Percentiles rank a stretch among this genome's conserved stretches.
phyloP scores from a whole-genome alignment of 352 stramenopile species.

The Nothophytophthora sp. region DNA sequence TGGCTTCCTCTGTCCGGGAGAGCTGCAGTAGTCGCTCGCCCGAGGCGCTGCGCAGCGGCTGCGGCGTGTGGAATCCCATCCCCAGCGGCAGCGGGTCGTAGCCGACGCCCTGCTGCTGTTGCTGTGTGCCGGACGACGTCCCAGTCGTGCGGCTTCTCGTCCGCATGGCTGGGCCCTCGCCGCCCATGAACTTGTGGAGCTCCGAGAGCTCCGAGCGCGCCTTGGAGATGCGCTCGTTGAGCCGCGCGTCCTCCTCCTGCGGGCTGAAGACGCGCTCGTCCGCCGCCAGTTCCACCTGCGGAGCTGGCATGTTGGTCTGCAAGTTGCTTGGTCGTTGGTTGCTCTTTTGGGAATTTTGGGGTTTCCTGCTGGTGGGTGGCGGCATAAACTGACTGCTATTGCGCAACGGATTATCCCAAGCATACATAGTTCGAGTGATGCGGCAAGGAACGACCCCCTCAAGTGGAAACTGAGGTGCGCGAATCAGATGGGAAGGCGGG shows the following conservation, averaged over 20 bases:
- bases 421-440: too few relatives aligned
- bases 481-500: too few relatives aligned
- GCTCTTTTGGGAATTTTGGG: too few relatives aligned
- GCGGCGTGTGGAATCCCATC: conserved; percentile 34
- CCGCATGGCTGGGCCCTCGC: conserved; percentile 25
- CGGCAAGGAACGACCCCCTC: too few relatives aligned
- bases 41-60: conserved; percentile 28
- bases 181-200: conserved; percentile 50
- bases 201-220: conserved; percentile 51
- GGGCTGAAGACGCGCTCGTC: conserved; percentile 25
- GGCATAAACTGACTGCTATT: too few relatives aligned
- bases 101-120: conserved; percentile 4
- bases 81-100: conserved; percentile 6
- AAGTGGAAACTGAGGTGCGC: too few relatives aligned
- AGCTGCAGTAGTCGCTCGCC: conserved; percentile 54
- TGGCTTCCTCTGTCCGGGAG: conserved; percentile 41
- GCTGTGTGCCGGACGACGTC: conserved; percentile 1
- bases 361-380: too few relatives aligned
- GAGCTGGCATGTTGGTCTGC: neutral
- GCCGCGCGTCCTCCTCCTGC: conserved; percentile 42
- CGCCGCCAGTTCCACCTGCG: neutral
- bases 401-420: too few relatives aligned
- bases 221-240: conserved; percentile 63
- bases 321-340: too few relatives aligned
- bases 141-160: conserved; percentile 24